phyloP scores from a whole-genome alignment of 2,329 filamentous ascomycete genomes.

The Fusarium pseudonygamai region DNA sequence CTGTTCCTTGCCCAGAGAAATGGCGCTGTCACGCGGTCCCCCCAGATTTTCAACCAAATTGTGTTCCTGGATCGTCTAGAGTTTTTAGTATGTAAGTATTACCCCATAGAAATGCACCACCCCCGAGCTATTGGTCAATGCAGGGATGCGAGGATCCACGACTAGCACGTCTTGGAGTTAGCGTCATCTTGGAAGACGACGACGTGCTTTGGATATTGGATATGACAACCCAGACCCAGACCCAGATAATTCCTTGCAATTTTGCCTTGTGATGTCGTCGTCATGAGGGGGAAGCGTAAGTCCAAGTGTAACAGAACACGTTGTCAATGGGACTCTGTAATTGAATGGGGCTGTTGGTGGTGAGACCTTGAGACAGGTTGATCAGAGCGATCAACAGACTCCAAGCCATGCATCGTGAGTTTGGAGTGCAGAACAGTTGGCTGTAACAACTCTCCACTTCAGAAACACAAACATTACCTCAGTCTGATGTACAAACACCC shows the following conservation, averaged over 20 bases:
- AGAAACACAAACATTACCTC: not conserved
- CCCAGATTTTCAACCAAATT: slow-evolving; percentile 21
- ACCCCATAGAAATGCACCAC: slow-evolving; percentile 42
- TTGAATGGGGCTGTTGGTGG: not conserved
- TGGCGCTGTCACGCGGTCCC: slow-evolving; percentile 41
- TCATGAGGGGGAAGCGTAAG: slow-evolving; percentile 3
- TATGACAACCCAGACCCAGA: not conserved
- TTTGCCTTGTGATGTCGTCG: slow-evolving; percentile 32
- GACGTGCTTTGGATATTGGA: slow-evolving; percentile 18
- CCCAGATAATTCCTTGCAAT: slow-evolving; percentile 7
- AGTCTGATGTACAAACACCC: not conserved
- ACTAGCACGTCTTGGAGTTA: slow-evolving; percentile 3
- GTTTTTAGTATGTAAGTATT: slow-evolving; percentile 45
- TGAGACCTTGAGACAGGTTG: not conserved
- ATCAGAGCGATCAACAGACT: not conserved
- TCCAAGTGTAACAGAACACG: not conserved
- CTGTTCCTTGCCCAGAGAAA: slow-evolving; percentile 14
- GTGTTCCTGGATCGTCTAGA: slow-evolving; percentile 40
- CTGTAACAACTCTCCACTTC: not conserved
- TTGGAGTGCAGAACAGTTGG: not conserved
- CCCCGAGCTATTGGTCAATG: slow-evolving; percentile 8
- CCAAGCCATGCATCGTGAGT: not conserved
- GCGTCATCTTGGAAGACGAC: slow-evolving; percentile 19
- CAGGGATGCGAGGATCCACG: slow-evolving; percentile 24
- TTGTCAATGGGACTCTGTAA: not conserved